Evolutionary conservation across 2,329 filamentous ascomycete species (phyloP), one percentile per base, ranked within the genome.

Genomic region (Celoporthe dispersa): DNA sequence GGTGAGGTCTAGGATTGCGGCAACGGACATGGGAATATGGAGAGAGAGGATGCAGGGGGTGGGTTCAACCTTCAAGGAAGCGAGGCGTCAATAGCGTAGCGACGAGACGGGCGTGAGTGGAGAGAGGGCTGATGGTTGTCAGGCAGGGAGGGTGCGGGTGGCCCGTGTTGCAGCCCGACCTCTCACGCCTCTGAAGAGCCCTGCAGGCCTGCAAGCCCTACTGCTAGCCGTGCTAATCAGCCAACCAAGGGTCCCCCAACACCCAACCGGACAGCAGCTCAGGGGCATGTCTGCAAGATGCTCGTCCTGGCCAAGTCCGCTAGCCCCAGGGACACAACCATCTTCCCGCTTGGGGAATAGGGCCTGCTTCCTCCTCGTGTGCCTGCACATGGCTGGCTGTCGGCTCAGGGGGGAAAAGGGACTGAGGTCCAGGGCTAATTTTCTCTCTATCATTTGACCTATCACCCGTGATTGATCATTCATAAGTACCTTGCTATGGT

Each of bases 21-120:
- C 33, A 61, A 37, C 28, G 57, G 33, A 37, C 57, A 35, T 59
- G 55, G 44, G 44, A 48, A 22, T 19, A 60, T 60, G 57, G 59
- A 51, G 60, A 57, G 22, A 39, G 53, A 64, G 51, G 62, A 41
- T 66, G 63, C 68, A 60, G 62, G 62, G 63, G 62, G 62, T 59
- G 51, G 37, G 41, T 67, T 41, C 57, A 35, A 60, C 31, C 19
- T 60, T 37, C 57, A n/a, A 60, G 22, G 55, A 60, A 60, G 57
- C 57, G 57, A 60, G 57, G 57, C 60, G 60, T 63, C 60, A 44
- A 25, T 63, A 44, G 60, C 60, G 60, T 16, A 25, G 35, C 16
- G 60, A 39, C 59, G 35, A 51, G 22, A 51, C 44, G 44, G 9
- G 59, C 35, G 33, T 44, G 37, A 8, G 62, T 41, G 41, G 62